Evolutionary conservation across 768 basidiomycete species (phyloP), one percentile per base, ranked within the genome.

Genomic region (Suillus spraguei): DNA sequence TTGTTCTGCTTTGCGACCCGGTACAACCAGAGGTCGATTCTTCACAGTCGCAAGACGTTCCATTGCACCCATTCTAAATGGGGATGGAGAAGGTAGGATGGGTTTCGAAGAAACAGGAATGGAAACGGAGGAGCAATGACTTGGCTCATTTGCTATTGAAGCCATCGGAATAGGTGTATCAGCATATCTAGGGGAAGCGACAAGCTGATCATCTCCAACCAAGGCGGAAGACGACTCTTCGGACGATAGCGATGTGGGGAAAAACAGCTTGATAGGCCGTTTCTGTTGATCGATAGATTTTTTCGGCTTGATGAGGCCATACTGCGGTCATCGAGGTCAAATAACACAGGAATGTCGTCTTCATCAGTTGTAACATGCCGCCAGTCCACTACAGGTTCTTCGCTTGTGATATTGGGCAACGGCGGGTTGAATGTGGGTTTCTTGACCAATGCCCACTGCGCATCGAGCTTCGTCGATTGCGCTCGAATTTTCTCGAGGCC

Each of bases 401-500:
- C 28, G 28, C 28, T 36, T 22, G 35, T 55, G 54, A 55, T 22
- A 11, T 16, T 2, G 35, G 53, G n/a, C 6, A 54, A n/a, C 11
- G 35, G 35, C 28, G 28, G 28, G 28, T 28, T 28, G 28, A 4
- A 28, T 2, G n/a, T 55, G 24, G 14, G 49, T 35, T 36, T 54
- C 24, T 17, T 54, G 22, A 17, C 33, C 3, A 22, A 28, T 28
- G 49, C 50, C 61, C 38, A 62, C 14, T 20, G 9, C 13, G 3
- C 7, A 38, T 62, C 38, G 14, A 62, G 61, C 24, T 41, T 56
- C 24, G 13, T 58, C 1, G 66, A 53, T 28, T 70, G 65, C 0
- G 39, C 59, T 4, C 41, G 36, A 14, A 75, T 33, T 39, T 49
- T 60, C 16, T 63, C 38, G 4, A 75, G 62, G 1, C 69, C 75